Percentiles rank a stretch among this genome's conserved stretches.
Conservation (phyloP, 2,329 filamentous ascomycete species). For the Fusarium sp. region DNA sequence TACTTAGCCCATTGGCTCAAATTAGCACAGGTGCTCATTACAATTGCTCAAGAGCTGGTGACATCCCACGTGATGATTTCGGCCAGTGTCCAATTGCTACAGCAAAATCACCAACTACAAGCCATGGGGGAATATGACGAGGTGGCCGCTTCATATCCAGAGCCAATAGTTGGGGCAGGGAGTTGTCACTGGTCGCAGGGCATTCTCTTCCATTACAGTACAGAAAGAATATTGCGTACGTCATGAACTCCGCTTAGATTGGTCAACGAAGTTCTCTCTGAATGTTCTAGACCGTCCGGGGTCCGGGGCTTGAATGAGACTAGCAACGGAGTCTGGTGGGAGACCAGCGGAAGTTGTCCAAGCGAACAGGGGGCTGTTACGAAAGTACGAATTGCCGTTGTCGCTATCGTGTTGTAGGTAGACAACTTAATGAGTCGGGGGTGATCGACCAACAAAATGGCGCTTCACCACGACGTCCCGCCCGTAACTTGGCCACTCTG, state of each 20-base stretch:
- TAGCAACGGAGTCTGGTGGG: conserved; percentile 24
- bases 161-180: conserved; percentile 1
- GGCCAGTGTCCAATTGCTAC: neutral
- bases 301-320: conserved; percentile 23
- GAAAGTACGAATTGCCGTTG: conserved; percentile 20
- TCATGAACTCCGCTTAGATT: conserved; percentile 30
- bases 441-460: conserved; percentile 33
- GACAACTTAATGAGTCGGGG: conserved; percentile 16
- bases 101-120: neutral
- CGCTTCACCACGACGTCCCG: conserved; percentile 13
- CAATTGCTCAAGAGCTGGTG: conserved; percentile 1
- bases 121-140: conserved; percentile 6
- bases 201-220: conserved; percentile 12
- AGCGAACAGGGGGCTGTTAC: conserved; percentile 20
- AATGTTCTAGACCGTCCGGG: conserved; percentile 41
- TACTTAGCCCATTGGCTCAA: neutral
- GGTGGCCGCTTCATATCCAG: neutral
- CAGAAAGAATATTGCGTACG: conserved; percentile 14
- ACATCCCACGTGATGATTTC: conserved; percentile 2
- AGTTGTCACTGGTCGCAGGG: conserved; percentile 1
- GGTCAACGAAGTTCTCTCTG: conserved; percentile 39
- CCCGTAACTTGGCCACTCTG: conserved; percentile 23
- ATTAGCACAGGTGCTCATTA: conserved; percentile 2
- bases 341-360: conserved; percentile 38
- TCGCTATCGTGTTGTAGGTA: conserved; percentile 29